Evolutionary conservation across 768 basidiomycete species (phyloP), one percentile per base, ranked within the genome.

Genomic region (Panaeolus papilionaceus): DNA sequence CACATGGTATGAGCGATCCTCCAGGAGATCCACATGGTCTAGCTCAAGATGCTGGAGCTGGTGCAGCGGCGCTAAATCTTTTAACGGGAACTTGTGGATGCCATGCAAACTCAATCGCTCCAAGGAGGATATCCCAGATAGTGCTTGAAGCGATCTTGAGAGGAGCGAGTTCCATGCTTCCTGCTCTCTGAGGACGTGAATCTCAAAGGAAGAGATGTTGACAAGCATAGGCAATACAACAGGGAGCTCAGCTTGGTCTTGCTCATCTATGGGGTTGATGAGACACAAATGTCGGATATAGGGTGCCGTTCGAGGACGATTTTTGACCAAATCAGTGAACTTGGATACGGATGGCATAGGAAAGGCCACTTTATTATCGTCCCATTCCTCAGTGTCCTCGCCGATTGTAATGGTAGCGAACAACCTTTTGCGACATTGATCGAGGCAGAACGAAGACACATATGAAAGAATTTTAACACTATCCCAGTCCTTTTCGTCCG

Each of bases 41-140:
- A 58, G 54, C 12, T 58, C 54, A 8, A 58, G 54, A 33, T 58
- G 54, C 6, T 37, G 54, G 16, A 58, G 54, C 14, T 58, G 54
- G 26, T 33, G 14, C 4, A 58, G 54, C 3, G 54, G 20, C 14
- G 54, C 54, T 3, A 58, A 33, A 14, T 14, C 14, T 12, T 33
- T 28, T 4, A 28, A 28, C 4, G 33, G 26, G 16, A 58, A 33
- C 4, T 14, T 58, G 26, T 33, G 8, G 10, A 58, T 33, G 4
- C 54, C 54, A 16, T 58, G 28, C 9, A 58, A 8, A 16, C 28
- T 33, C 14, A 58, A 33, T 7, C 54, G 54, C 33, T 33, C 28
- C 26, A 58, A 58, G 26, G 54, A 58, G 8, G 54, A 16, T 33
- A 58, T 12, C 4, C 12, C 28, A 18, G 28, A 33, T 6, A 58